Evolutionary conservation across 352 stramenopile genomes (phyloP), one percentile per base, ranked within the genome.

Genomic region (Pythium apleroticum): DNA sequence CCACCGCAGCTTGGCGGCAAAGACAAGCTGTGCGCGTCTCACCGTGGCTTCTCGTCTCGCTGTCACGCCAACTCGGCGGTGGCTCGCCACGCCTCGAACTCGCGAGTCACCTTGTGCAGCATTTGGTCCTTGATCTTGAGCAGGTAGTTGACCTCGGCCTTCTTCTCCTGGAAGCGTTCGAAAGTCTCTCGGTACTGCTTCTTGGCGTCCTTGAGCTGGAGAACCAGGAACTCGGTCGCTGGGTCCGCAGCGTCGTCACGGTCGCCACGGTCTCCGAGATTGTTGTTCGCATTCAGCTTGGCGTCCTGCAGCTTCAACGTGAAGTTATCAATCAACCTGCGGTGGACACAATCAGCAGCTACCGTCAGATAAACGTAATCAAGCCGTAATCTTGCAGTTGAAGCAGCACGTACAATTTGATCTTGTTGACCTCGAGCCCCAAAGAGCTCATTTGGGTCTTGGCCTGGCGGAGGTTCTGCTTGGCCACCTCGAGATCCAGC

Each of bases 81-180:
- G 20, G 19, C 19, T 33, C 71, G 83, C 78, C 80, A 89, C 2
- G 22, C n/a, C 28, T 89, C 70, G 22, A 88, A 89, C 20, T 78
- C 77, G 48, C 65, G 68, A 28, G 76, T 81, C 49, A 89, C 69
- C n/a, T 75, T 67, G 57, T 75, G 68, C 53, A 89, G 67, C 77
- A 89, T 87, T 60, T 89, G 78, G 55, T 75, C 73, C 60, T 84
- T 86, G 63, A 88, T 81, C 57, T 86, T 84, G 52, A 65, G 46
- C 43, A 89, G 39, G 57, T 88, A 88, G 10, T 62, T 57, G 57
- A 84, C 61, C 56, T 89, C 78, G 33, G 78, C 77, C 50, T 78
- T 82, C 49, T 77, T 79, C 73, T 86, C 75, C 39, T 78, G 67
- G 53, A 87, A 81, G 30, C 62, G 59, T 52, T 87, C 77, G 59